phyloP scores from a whole-genome alignment of 2,329 filamentous ascomycete species.

The Zalaria sp. region DNA sequence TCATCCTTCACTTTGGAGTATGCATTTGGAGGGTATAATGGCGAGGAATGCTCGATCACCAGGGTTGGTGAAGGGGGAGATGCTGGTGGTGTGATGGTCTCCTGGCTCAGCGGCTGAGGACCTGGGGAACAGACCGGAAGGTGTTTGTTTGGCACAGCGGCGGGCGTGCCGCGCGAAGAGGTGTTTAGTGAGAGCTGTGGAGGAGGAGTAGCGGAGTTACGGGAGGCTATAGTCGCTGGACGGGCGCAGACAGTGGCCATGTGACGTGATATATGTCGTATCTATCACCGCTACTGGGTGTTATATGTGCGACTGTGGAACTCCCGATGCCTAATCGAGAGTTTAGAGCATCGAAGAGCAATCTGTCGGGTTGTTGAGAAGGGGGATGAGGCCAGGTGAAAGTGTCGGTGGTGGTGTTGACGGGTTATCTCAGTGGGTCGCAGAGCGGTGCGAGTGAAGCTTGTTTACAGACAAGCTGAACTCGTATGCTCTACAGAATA shows the following conservation, averaged over 20 bases:
- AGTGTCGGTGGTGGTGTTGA: too few relatives aligned
- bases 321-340: too few relatives aligned
- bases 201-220: conserved; percentile 29
- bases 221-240: conserved; percentile 19
- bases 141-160: conserved; percentile 72
- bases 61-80: conserved; percentile 49
- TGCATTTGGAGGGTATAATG: conserved; percentile 59
- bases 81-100: conserved; percentile 33
- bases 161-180: conserved; percentile 39
- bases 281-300: too few relatives aligned
- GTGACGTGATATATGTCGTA: neutral
- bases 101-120: conserved; percentile 38
- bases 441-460: too few relatives aligned
- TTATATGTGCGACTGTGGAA: too few relatives aligned
- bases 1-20: conserved; percentile 42
- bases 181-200: conserved; percentile 45
- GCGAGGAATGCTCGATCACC: conserved; percentile 46
- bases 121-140: conserved; percentile 80
- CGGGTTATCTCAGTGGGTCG: too few relatives aligned
- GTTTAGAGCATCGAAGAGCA: too few relatives aligned
- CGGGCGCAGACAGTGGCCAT: conserved; percentile 31
- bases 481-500: too few relatives aligned
- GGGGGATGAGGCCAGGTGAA: too few relatives aligned
- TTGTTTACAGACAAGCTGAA: too few relatives aligned
- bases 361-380: too few relatives aligned